A percentile compares a stretch with the other conserved stretches of the same genome.
Conservation (phyloP, 768 basidiomycete genomes). For the Tubosaeta sp. region DNA sequence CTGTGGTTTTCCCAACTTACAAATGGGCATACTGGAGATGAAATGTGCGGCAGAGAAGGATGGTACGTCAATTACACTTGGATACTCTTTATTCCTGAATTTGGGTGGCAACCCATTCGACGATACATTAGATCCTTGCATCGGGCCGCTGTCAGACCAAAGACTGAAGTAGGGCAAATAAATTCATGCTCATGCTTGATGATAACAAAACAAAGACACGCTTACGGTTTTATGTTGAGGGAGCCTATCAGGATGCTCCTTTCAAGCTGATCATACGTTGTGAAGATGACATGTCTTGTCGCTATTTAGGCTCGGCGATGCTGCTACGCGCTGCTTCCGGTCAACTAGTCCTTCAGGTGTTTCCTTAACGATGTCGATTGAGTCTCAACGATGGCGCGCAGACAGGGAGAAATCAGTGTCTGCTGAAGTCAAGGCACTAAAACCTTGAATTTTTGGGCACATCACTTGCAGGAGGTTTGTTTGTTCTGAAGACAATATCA, state of each 20-base stretch:
- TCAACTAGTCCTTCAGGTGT: slow-evolving; percentile 11
- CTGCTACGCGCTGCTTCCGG: slow-evolving; percentile 35
- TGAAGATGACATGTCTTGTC: slow-evolving; percentile 7
- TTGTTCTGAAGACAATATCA: slow-evolving; percentile 19
- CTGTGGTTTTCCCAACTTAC: slow-evolving; percentile 66
- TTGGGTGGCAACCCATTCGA: slow-evolving; percentile 80
- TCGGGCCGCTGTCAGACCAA: slow-evolving; percentile 77
- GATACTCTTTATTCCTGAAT: not conserved
- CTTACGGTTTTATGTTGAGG: slow-evolving; percentile 21
- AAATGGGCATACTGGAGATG: slow-evolving; percentile 74
- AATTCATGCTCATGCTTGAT: too few species aligned
- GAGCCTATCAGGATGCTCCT: not conserved
- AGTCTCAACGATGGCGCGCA: slow-evolving; percentile 49
- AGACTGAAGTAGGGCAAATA: slow-evolving; percentile 70
- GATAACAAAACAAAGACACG: slow-evolving; percentile 7
- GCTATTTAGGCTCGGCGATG: slow-evolving; percentile 21
- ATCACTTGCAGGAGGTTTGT: not conserved
- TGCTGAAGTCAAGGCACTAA: slow-evolving; percentile 48
- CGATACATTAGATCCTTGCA: slow-evolving; percentile 76
- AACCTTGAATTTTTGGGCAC: slow-evolving; percentile 30
- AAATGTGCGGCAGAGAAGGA: slow-evolving; percentile 52
- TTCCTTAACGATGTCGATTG: slow-evolving; percentile 35
- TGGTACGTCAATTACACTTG: slow-evolving; percentile 33
- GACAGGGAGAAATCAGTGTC: slow-evolving; percentile 42
- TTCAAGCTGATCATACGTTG: slow-evolving; percentile 10